Percentiles rank a stretch among this genome's conserved stretches.
These are phyloP conservation scores for Phytopythium mirpurense DNA, from an alignment of 352 stramenopile species.

Conservation along the genomic window DNA sequence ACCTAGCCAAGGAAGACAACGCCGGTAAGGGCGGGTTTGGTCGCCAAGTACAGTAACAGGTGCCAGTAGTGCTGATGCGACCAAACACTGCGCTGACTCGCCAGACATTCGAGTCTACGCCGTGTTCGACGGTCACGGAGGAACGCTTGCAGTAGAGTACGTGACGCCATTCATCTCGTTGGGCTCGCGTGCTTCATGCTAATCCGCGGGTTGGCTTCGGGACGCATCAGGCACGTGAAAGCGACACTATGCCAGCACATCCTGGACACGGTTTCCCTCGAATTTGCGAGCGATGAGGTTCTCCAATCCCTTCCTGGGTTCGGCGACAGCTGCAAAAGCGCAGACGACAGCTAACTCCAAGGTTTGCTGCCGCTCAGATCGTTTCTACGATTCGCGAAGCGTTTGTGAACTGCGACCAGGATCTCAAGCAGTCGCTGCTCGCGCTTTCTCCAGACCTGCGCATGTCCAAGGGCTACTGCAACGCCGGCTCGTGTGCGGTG, in stretches of 20 bases:
- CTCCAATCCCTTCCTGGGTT: no score
- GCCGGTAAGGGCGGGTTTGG: constrained; percentile 12
- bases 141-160: constrained; percentile 59
- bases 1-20: constrained; percentile 30
- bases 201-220: neutral
- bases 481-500: constrained; percentile 60
- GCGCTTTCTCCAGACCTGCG: constrained; percentile 27
- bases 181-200: neutral
- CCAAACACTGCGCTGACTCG: neutral
- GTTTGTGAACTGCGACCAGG: constrained; percentile 49
- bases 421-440: constrained; percentile 52
- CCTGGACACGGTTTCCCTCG: constrained; percentile 17
- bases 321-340: no score
- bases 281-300: constrained; percentile 28
- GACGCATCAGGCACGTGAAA: constrained; percentile 23
- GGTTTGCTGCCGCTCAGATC: constrained; percentile 8
- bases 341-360: no score
- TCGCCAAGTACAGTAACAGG: no score
- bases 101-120: constrained; percentile 42
- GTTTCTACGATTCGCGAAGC: constrained; percentile 20
- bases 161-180: constrained; percentile 8
- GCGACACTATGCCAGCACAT: constrained; percentile 34
- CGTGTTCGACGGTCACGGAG: constrained; percentile 68
- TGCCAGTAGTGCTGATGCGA: neutral
- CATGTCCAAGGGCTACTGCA: constrained; percentile 67